Conservation (phyloP, 495 filamentous ascomycete genomes). For the Pseudoneurospora amorphoporcata region DNA sequence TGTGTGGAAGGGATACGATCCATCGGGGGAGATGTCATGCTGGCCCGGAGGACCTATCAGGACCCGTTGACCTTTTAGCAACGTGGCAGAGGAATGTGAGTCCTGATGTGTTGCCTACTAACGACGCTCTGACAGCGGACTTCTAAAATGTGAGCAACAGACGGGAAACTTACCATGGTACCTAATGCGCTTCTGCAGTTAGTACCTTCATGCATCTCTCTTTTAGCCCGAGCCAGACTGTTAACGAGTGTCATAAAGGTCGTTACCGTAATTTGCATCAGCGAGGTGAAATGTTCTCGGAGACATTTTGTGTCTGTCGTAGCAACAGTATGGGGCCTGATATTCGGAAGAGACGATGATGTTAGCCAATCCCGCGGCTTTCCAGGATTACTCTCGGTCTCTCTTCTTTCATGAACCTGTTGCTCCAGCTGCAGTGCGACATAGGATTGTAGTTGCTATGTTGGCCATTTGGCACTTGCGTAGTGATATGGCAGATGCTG, state of each 20-base stretch:
- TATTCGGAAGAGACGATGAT: neutral
- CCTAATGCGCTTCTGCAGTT: neutral
- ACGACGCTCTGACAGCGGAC: neutral
- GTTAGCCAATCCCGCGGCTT: slow-evolving; percentile 9
- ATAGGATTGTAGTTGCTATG: slow-evolving; percentile 13
- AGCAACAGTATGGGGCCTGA: neutral
- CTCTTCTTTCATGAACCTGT: slow-evolving; percentile 15
- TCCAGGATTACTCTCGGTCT: neutral
- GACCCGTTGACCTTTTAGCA: neutral
- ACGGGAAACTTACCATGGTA: neutral
- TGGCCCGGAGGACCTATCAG: neutral
- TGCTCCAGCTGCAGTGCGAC: slow-evolving; percentile 17
- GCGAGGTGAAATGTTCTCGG: neutral
- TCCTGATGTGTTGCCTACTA: neutral
- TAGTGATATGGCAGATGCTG: slow-evolving; percentile 9
- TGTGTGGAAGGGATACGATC: neutral
- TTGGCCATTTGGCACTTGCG: slow-evolving; percentile 18
- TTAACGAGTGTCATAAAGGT: neutral
- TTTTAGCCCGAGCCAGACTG: neutral
- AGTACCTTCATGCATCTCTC: neutral
- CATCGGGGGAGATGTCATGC: neutral
- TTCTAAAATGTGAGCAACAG: neutral
- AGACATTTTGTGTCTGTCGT: neutral
- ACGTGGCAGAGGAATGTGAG: neutral
- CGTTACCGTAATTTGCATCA: neutral